Evolutionary conservation across 352 stramenopile genomes (phyloP), one percentile per base, ranked within the genome.

Genomic region (Halophytophthora batemanensis): DNA sequence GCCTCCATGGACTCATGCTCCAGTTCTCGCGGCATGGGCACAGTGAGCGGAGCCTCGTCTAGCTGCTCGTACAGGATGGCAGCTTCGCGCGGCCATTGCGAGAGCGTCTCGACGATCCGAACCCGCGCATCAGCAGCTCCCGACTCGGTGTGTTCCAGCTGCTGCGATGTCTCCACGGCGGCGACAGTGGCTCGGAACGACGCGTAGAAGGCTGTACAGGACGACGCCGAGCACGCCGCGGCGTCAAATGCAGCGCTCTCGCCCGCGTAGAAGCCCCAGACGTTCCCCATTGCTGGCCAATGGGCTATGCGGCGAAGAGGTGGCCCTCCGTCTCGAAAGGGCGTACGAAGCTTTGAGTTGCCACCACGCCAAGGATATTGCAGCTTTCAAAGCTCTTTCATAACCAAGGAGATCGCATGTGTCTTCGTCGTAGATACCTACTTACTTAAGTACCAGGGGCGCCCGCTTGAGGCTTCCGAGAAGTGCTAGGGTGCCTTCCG

Each of bases 31-130:
- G 59, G 53, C 29, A 83, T 50, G 6, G 53, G 37, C n/a, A 83
- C 42, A 1, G 68, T 56, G 14, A 73, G 39, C 1, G 65, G 64
- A 21, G 78, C 75, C 13, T 81, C 72, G 15, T 56, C 47, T 13
- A 55, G 39, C 12, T 69, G 63, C 6, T 77, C 62, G 28, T 75
- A 84, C 13, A 82, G 23, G 15, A 69, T 39, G 11, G 64, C 63
- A 8, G 51, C 56, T 18, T 86, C 74, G 19, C 72, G 59, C 18
- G 63, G 35, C 74, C 74, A 86, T 50, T 83, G 73, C 45, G 79
- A 63, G 2, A 86, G 56, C 31, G 79, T 50, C 23, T n/a, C n/a
- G n/a, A n/a, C n/a, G n/a, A 82, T 59, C 33, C 75, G 53, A 22
- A 70, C 55, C 34, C 82, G 53, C 5, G 67, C 52, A 6, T 48